phyloP scores from a whole-genome alignment of 345 rosid species.

The Durio zibethinus region DNA sequence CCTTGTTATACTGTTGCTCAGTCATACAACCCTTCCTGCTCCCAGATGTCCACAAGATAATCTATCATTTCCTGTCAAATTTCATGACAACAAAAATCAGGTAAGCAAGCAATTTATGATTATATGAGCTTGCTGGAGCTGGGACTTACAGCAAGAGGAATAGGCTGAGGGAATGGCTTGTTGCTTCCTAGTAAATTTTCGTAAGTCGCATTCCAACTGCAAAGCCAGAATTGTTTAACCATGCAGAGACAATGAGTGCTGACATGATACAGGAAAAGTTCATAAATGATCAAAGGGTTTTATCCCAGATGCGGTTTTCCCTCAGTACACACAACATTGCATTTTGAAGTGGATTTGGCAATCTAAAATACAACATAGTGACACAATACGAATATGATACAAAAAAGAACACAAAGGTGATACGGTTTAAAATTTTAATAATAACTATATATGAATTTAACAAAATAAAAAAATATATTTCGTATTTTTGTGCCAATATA shows the following conservation, averaged over 20 bases:
- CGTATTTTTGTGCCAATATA: too few species aligned
- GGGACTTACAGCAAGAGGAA: constrained; percentile 70
- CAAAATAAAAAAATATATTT: too few species aligned
- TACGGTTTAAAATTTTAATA: too few species aligned
- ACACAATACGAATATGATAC: too few species aligned
- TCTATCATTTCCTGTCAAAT: constrained; percentile 82
- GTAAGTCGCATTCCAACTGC: constrained; percentile 66
- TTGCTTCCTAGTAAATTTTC: constrained; percentile 59
- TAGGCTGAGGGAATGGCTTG: constrained; percentile 54
- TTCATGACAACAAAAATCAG: background rate
- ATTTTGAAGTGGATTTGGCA: too few species aligned
- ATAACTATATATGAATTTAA: too few species aligned
- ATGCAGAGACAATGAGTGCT: constrained; percentile 35
- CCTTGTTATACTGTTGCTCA: constrained; percentile 32
- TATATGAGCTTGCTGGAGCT: background rate
- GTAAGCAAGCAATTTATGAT: background rate
- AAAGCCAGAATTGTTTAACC: constrained; percentile 32
- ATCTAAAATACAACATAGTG: too few species aligned
- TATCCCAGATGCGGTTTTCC: background rate
- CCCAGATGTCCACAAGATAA: constrained; percentile 89
- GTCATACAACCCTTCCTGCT: constrained; percentile 85
- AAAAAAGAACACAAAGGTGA: too few species aligned
- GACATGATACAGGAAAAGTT: constrained; percentile 31
- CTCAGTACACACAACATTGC: background rate
- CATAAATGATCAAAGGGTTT: constrained; percentile 14